Conservation (phyloP, 768 basidiomycete species). For the Leccinum obscurum region DNA sequence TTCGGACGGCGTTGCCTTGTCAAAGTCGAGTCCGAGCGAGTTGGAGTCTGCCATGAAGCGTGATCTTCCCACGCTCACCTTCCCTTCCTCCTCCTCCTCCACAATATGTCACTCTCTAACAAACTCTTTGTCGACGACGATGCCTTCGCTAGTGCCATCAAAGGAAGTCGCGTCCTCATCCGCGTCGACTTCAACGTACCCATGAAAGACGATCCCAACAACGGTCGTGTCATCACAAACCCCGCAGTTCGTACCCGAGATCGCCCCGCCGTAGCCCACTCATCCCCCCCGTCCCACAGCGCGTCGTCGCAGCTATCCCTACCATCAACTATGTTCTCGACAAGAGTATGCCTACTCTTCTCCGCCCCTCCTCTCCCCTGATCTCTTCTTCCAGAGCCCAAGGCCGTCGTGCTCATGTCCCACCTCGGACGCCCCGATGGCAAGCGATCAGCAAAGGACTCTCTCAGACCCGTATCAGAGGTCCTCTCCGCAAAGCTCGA, state of each 20-base stretch:
- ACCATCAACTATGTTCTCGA: conserved; percentile 93
- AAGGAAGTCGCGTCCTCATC: conserved; percentile 86
- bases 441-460: conserved; percentile 84
- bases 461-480: conserved; percentile 80
- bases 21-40: conserved; percentile 72
- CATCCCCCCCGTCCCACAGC: conserved; percentile 46
- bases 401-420: conserved; percentile 90
- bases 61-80: conserved; percentile 22
- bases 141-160: conserved; percentile 52
- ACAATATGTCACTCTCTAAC: conserved; percentile 94
- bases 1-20: conserved; percentile 31
- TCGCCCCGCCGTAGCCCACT: conserved; percentile 5
- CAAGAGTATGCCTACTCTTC: conserved; percentile 50
- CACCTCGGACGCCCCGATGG: conserved; percentile 98
- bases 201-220: conserved; percentile 65
- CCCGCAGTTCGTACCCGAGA: conserved; percentile 69
- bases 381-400: conserved; percentile 55
- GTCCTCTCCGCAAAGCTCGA: conserved; percentile 50
- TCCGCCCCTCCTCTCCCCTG: not conserved
- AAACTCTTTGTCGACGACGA: conserved; percentile 94
- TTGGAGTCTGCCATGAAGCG: conserved; percentile 49
- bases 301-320: conserved; percentile 95
- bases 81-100: not conserved
- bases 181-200: conserved; percentile 98
- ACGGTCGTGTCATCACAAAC: conserved; percentile 93